A percentile compares a stretch with the other conserved stretches of the same genome.
Conservation (phyloP, 306 rosid species). For the Quillaja saponaria region DNA sequence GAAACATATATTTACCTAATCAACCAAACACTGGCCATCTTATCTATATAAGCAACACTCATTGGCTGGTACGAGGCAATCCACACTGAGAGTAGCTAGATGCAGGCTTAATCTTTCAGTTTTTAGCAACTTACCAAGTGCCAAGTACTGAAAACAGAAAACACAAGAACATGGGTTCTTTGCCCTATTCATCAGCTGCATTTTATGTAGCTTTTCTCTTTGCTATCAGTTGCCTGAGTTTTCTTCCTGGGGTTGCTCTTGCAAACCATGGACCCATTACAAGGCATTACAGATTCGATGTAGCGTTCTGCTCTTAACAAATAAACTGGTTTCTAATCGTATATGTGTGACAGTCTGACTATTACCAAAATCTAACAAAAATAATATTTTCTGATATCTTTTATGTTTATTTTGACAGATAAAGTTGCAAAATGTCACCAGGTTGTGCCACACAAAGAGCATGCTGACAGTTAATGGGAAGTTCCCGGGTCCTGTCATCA, state of each 20-base stretch:
- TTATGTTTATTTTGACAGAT: constrained; percentile 12
- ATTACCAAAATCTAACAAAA: no score
- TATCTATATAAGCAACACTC: constrained; percentile 8
- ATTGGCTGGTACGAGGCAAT: constrained; percentile 7
- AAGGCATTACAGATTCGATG: constrained; percentile 31
- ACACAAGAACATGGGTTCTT: constrained; percentile 15
- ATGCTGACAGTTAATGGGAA: constrained; percentile 31
- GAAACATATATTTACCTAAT: constrained; percentile 33
- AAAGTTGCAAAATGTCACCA: constrained; percentile 32
- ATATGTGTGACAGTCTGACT: no score
- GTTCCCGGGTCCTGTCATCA: constrained; percentile 34
- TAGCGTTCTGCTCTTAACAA: neutral
- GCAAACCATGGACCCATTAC: constrained; percentile 27
- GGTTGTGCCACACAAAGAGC: constrained; percentile 40
- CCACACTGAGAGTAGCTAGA: neutral
- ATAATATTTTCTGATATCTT: neutral
- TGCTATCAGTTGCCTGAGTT: constrained; percentile 12
- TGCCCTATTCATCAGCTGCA: constrained; percentile 12
- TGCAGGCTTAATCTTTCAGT: neutral
- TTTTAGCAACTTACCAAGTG: neutral
- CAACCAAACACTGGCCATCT: constrained; percentile 11
- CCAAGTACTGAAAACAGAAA: neutral
- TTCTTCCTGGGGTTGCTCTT: constrained; percentile 18
- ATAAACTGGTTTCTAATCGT: no score
- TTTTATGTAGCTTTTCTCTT: constrained; percentile 19